Evolutionary conservation across 371 early-diverging fungal genomes (phyloP), one percentile per base, ranked within the genome.

Genomic region (Mucor mucedo): DNA sequence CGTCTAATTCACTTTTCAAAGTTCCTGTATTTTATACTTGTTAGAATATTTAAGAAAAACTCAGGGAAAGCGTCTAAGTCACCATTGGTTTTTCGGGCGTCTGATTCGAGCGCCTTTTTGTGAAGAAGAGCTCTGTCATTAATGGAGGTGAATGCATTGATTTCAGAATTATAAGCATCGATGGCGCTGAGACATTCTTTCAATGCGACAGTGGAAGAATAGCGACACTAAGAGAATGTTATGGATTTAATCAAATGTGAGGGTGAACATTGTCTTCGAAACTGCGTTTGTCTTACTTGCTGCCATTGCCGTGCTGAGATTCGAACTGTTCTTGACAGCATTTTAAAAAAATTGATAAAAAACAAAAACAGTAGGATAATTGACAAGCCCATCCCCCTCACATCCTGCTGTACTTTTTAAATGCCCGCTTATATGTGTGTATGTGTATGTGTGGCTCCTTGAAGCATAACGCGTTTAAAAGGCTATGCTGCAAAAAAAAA

Each of bases 1-100:
- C 91, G 59, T 88, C 88, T 28, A 91, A 55, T 1, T 77, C 60
- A 33, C 84, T 70, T 38, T 71, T 13, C 13, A 58, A n/a, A 21
- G 33, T 38, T 8, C 63, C 68, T 68, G 38, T 13, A 30, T 16
- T 41, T 11, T 41, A 5, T 41, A 41, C 41, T 41, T 21, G 21
- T 21, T 21, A 21, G 21, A 1, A 21, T 21, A 21, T 21, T 21
- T 21, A 21, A 21, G 21, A 21, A 21, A 21, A 21, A 21, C 21
- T 21, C 21, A 21, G 21, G 21, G 21, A 1, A 1, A 21, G 21
- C 1, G 21, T 21, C 21, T 21, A 21, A 21, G 21, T 21, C 44
- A 66, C 73, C 69, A 55, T 64, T n/a, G 7, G 10, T 29, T 9
- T 14, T 14, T 57, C 64, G 44, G 5, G 30, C 6, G 10, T 70